A percentile compares a stretch with the other conserved stretches of the same genome.
Conservation (phyloP, 1,139 yeast species). For the Protomyces macrosporus region DNA sequence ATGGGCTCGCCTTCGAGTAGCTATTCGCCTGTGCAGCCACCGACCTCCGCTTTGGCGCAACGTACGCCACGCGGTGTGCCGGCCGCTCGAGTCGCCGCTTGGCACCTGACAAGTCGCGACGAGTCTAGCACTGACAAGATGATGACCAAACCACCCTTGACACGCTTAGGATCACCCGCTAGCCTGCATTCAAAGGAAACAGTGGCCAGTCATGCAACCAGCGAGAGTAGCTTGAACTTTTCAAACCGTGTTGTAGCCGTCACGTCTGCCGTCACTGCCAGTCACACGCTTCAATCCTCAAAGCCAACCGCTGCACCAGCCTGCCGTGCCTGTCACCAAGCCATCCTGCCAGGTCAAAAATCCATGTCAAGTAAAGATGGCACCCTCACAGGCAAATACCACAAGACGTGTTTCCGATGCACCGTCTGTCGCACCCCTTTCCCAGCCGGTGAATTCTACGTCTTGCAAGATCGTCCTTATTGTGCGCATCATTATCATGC, state of each 20-base stretch:
- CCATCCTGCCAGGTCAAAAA: slow-evolving; percentile 44
- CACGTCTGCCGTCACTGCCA: not conserved
- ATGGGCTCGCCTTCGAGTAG: slow-evolving; percentile 13
- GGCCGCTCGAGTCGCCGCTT: not conserved
- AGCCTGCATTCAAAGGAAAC: slow-evolving; percentile 13
- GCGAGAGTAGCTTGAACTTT: not conserved
- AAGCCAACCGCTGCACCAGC: not conserved
- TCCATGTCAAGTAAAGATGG: slow-evolving; percentile 75
- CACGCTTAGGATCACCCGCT: slow-evolving; percentile 12
- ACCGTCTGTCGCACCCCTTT: slow-evolving; percentile 32
- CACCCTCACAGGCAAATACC: slow-evolving; percentile 70
- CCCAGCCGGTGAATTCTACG: slow-evolving; percentile 69
- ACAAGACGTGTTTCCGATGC: slow-evolving; percentile 76
- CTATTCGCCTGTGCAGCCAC: slow-evolving; percentile 11
- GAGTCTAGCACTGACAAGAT: too few relatives aligned
- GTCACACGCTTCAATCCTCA: not conserved
- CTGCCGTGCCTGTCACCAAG: slow-evolving; percentile 50
- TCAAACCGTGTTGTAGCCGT: not conserved
- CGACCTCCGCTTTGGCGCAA: not conserved
- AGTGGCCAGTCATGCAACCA: not conserved
- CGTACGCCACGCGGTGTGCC: not conserved
- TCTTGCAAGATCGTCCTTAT: slow-evolving; percentile 68
- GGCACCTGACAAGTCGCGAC: not conserved
- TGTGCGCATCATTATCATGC: slow-evolving; percentile 75
- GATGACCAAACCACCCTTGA: not conserved